Evolutionary conservation across 2,329 filamentous ascomycete genomes (phyloP), one percentile per base, ranked within the genome.

Genomic region (Tolypocladium cylindrosporum): DNA sequence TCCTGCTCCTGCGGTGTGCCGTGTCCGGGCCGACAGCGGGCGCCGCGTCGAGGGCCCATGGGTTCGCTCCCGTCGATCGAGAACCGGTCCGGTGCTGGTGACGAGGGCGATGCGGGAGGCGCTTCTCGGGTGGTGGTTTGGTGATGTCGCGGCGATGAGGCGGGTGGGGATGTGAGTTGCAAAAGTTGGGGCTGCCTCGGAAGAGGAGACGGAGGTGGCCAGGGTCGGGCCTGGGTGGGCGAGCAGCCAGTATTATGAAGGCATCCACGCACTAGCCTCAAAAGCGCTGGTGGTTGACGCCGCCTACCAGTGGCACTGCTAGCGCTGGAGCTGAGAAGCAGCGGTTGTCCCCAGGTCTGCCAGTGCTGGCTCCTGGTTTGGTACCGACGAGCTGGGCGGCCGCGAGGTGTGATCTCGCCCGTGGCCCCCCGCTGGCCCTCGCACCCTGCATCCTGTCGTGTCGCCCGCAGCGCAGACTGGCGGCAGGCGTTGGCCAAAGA

Each of bases 211-310:
- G n/a, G 42, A 19, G 24, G 45, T 19, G 8, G 27, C 14, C 14
- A 31, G 45, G 4, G 45, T 50, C 45, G 13, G 45, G 27, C 8
- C 45, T 34, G 48, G 4, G 31, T 4, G 48, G 48, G 48, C 31
- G 48, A 36, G 16, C 31, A 21, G 48, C 31, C 19, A 51, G 48
- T 52, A 52, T 52, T 67, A 67, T 68, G 66, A 67, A 63, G 66
- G 63, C 60, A 68, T 67, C 64, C 63, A 62, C 57, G 62, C 62
- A 64, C 60, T 63, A 66, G 66, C 64, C 64, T 64, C 67, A 64
- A 62, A 60, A 55, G 54, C 31, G 40, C 16, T 6, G 31, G 42
- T 55, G 66, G 13, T 65, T 61, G 61, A 67, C 64, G 66, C 66
- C 65, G 66, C 60, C 60, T 58, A 63, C 60, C 59, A 59, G 65